Evolutionary conservation across 2,329 filamentous ascomycete species (phyloP).

Genomic region (Fusarium austroafricanum): DNA sequence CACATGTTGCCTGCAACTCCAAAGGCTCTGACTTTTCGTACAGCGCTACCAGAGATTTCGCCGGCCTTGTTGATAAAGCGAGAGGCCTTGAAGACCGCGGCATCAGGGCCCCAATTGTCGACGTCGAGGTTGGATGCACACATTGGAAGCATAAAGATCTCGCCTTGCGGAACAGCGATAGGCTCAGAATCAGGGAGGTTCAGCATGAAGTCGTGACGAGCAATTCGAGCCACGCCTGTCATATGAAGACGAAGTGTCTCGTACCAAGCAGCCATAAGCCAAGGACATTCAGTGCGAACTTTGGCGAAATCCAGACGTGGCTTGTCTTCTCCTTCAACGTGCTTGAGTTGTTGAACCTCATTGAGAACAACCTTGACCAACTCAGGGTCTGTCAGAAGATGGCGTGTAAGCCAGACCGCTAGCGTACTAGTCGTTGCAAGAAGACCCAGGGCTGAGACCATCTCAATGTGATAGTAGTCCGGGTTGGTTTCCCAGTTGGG

Average conservation of each 20-base stretch:
- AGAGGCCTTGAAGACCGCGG: conserved; percentile 40
- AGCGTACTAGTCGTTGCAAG: conserved; percentile 49
- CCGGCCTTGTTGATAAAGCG: conserved; percentile 47
- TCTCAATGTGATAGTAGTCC: conserved; percentile 50
- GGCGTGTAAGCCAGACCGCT: conserved; percentile 47
- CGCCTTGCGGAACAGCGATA: conserved; percentile 43
- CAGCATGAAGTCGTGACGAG: conserved; percentile 46
- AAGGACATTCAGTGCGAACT: conserved; percentile 45
- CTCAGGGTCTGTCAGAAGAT: conserved; percentile 39
- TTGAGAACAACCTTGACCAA: conserved; percentile 38
- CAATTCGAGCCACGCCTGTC: conserved; percentile 48
- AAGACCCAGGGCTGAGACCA: conserved; percentile 49
- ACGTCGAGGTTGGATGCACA: conserved; percentile 48
- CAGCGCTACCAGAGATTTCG: conserved; percentile 32
- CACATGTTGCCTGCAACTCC: conserved; percentile 50
- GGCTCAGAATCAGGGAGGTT: conserved; percentile 26
- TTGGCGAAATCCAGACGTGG: conserved; percentile 40
- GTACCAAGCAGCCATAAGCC: conserved; percentile 49
- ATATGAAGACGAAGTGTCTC: conserved; percentile 50
- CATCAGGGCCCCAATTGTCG: conserved; percentile 46
- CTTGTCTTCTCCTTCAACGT: conserved; percentile 21
- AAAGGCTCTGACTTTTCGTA: conserved; percentile 48
- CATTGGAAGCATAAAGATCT: conserved; percentile 50
- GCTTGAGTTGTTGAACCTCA: conserved; percentile 39
- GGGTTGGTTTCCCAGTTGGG: conserved; percentile 47